A percentile compares a stretch with the other conserved stretches of the same genome.
These are phyloP conservation scores for Metschnikowia drakensbergensis DNA, from an alignment of 805 yeast species.

Conservation along the genomic window DNA sequence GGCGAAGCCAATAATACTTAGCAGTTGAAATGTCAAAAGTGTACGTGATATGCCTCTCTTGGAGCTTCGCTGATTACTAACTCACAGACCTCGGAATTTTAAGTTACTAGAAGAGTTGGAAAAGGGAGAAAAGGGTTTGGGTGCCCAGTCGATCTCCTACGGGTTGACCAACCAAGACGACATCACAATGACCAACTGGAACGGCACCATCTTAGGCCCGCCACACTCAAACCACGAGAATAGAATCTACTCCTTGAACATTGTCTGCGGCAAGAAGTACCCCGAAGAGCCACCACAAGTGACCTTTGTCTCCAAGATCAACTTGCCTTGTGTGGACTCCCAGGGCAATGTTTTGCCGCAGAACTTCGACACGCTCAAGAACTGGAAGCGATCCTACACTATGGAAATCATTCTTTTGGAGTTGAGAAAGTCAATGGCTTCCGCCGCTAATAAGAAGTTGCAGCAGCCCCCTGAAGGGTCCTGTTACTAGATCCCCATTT, in stretches of 20 bases:
- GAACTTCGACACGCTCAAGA: slow-evolving; percentile 62
- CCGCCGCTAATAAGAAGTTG: slow-evolving; percentile 74
- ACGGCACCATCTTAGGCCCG: slow-evolving; percentile 96
- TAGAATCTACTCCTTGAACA: slow-evolving; percentile 79
- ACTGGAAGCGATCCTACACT: slow-evolving; percentile 87
- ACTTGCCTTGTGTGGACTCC: slow-evolving; percentile 84
- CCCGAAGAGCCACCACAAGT: slow-evolving; percentile 90
- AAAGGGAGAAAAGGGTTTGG: slow-evolving; percentile 96
- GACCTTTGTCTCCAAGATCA: slow-evolving; percentile 75
- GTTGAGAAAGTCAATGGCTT: slow-evolving; percentile 81
- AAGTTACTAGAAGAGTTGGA: slow-evolving; percentile 93
- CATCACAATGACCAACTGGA: slow-evolving; percentile 92
- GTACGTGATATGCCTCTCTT: slow-evolving; percentile 28
- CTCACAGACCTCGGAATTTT: slow-evolving; percentile 79
- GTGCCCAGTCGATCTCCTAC: slow-evolving; percentile 95
- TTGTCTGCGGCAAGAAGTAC: slow-evolving; percentile 78
- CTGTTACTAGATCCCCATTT: slow-evolving; percentile 37
- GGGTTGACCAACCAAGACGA: slow-evolving; percentile 90
- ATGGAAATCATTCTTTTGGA: slow-evolving; percentile 93
- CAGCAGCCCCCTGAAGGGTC: slow-evolving; percentile 91
- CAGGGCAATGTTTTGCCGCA: slow-evolving; percentile 46
- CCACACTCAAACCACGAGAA: slow-evolving; percentile 89
- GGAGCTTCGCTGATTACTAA: slow-evolving; percentile 10
- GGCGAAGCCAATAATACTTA: not conserved
- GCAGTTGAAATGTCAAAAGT: slow-evolving; percentile 40